Conservation (phyloP, 352 stramenopile species). For the Phytophthora melonis region DNA sequence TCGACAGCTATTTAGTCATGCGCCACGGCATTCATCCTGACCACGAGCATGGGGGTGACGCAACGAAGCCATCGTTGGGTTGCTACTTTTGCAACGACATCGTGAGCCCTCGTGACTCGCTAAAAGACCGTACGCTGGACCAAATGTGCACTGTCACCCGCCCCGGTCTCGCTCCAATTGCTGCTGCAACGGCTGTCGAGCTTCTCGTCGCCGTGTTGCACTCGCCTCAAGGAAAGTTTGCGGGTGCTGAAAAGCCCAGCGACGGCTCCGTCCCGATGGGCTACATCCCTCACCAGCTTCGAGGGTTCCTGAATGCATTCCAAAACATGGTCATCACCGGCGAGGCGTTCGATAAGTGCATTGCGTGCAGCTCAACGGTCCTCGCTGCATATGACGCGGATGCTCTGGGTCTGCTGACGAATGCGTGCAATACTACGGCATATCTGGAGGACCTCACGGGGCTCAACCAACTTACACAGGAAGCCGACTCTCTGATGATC, state of each 20-base stretch:
- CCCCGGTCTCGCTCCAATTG: constrained; percentile 94
- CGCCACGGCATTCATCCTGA: constrained; percentile 88
- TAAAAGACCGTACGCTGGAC: constrained; percentile 97
- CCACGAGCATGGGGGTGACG: background rate
- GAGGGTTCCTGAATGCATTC: constrained; percentile 96
- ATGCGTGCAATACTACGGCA: constrained; percentile 73
- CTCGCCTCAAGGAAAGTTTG: constrained; percentile 82
- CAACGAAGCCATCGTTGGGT: constrained; percentile 65
- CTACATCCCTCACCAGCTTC: constrained; percentile 95
- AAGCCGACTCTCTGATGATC: constrained; percentile 67
- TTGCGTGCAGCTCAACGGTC: constrained; percentile 93
- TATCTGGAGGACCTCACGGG: constrained; percentile 88
- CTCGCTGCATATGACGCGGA: constrained; percentile 84
- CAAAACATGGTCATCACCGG: constrained; percentile 81
- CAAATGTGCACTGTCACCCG: constrained; percentile 99
- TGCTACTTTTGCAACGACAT: constrained; percentile 99
- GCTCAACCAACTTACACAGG: constrained; percentile 62
- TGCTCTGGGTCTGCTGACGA: constrained; percentile 58
- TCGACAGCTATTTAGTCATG: constrained; percentile 99
- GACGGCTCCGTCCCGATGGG: constrained; percentile 71
- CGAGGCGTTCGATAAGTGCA: constrained; percentile 95
- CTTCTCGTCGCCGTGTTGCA: constrained; percentile 97
- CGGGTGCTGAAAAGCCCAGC: constrained; percentile 65
- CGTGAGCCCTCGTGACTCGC: constrained; percentile 97
- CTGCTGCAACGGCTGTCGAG: constrained; percentile 95